Evolutionary conservation across 345 rosid genomes (phyloP), one percentile per base, ranked within the genome.

Genomic region (Rhizophora mangle): DNA sequence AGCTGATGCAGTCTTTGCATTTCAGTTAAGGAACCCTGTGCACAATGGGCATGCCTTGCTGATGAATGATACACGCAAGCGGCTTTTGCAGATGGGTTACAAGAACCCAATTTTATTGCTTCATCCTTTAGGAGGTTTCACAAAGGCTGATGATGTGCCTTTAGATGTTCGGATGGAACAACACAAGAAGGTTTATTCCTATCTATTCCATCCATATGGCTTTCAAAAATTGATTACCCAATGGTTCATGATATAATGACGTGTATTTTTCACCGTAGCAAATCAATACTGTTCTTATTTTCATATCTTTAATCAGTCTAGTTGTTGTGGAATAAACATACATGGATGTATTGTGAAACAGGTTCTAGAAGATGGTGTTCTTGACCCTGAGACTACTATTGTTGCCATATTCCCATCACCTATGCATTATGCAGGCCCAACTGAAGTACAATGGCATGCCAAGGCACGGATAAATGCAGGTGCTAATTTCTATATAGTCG

Each of bases 401-500:
- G 97, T 95, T 46, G 77, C 97, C n/a, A 92, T 92, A 69, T 95
- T 95, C 72, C 98, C 98, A 4, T 95, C 99, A 34, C 99, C 98
- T 1, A 90, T 95, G 99, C 97, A 88, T 75, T 92, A 95, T 76
- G 98, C 98, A 15, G 97, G 99, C 79, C 99, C 99, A 68, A 95
- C 99, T 0, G 99, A 95, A 86, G 99, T 92, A 47, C 98, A 95
- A 46, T 92, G 99, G 99, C 99, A 95, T 69, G 99, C 99, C 71
- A 95, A 95, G 83, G 98, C 91, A 65, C 83, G 98, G 72, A 82
- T 92, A 72, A 92, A 95, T 70, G 99, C 99, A 0, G 99, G 99
- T 60, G 98, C 97, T 65, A 92, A 95, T 69, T 95, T 95, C 80
- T 95, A 95, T 68, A 92, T 95, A 60, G 99, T 95, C 9, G 99